These are phyloP conservation scores for Odontarrhena argentea DNA, from an alignment of 345 rosid species.

Conservation along the genomic window DNA sequence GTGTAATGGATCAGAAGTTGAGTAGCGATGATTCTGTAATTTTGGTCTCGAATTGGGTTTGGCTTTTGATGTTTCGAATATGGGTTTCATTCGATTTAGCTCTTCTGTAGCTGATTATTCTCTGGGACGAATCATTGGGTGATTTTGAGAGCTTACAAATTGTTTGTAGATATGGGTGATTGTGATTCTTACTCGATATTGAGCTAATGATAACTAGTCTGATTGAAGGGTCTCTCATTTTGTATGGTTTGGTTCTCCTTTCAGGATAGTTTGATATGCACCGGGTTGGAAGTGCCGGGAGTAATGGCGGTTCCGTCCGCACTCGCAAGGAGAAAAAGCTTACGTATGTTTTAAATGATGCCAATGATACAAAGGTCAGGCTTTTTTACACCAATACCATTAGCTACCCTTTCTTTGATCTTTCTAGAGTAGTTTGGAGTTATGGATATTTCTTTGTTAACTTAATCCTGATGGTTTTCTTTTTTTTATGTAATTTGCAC, in stretches of 20 bases:
- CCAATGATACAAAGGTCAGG: conserved; percentile 73
- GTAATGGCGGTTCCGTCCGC: conserved; percentile 77
- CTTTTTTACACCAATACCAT: conserved; percentile 7
- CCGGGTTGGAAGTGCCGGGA: conserved; percentile 99
- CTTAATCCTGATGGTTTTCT: conserved; percentile 32
- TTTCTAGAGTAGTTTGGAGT: conserved; percentile 2
- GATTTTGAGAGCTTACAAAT: conserved; percentile 16
- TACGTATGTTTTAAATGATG: conserved; percentile 83
- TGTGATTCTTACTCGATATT: conserved; percentile 17
- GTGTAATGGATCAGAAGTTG: conserved; percentile 29
- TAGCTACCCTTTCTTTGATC: conserved; percentile 7
- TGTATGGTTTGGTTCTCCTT: not conserved
- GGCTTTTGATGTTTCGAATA: conserved; percentile 7
- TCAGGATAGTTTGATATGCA: conserved; percentile 73
- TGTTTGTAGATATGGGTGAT: not conserved
- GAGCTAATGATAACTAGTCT: conserved; percentile 3
- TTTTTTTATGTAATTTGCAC: conserved; percentile 30
- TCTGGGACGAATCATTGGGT: not conserved
- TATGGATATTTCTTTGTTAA: conserved; percentile 4
- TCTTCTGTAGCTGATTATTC: not conserved
- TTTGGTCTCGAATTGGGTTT: not conserved
- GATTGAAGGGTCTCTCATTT: conserved; percentile 14
- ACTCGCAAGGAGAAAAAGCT: conserved; percentile 95
- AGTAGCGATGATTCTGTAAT: conserved; percentile 27
- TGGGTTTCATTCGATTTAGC: not conserved